A percentile compares a stretch with the other conserved stretches of the same genome.
Conservation (phyloP, 78 protist genomes). For the Polysphondylium violaceum region DNA sequence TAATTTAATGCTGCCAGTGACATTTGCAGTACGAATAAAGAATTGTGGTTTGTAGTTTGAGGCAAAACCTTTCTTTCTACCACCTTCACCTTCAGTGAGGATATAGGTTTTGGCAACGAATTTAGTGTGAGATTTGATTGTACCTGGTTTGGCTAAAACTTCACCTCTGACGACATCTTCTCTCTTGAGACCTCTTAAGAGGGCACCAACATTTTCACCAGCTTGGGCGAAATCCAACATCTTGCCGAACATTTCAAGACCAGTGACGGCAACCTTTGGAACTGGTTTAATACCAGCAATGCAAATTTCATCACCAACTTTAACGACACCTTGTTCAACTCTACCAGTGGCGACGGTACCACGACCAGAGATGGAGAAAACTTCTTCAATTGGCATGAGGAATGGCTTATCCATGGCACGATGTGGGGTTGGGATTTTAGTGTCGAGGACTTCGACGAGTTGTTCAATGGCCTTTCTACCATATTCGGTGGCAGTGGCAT, state of each 20-base stretch:
- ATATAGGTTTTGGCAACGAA: slow-evolving; percentile 95
- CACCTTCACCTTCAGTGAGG: slow-evolving; percentile 96
- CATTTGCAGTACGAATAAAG: slow-evolving; percentile 96
- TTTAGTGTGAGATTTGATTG: slow-evolving; percentile 85
- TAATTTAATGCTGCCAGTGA: slow-evolving; percentile 92
- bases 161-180: slow-evolving; percentile 89
- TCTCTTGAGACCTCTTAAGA: slow-evolving; percentile 93
- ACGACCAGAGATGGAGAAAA: slow-evolving; percentile 95
- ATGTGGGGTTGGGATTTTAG: slow-evolving; percentile 84
- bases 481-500: slow-evolving; percentile 40
- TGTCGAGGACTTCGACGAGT: slow-evolving; percentile 91
- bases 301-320: slow-evolving; percentile 92
- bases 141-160: slow-evolving; percentile 86
- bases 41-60: slow-evolving; percentile 92
- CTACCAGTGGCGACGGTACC: slow-evolving; percentile 98
- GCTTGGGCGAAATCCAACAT: slow-evolving; percentile 91
- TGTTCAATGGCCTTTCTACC: slow-evolving; percentile 84
- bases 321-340: slow-evolving; percentile 93
- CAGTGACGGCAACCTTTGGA: slow-evolving; percentile 87
- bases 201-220: slow-evolving; percentile 97
- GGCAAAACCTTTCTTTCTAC: slow-evolving; percentile 96
- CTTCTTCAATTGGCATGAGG: slow-evolving; percentile 96
- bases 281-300: slow-evolving; percentile 85
- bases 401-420: slow-evolving; percentile 93
- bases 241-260: slow-evolving; percentile 97